Base-by-base conservation (phyloP, 73 alveolate species). In the Diophrys sp. region DNA sequence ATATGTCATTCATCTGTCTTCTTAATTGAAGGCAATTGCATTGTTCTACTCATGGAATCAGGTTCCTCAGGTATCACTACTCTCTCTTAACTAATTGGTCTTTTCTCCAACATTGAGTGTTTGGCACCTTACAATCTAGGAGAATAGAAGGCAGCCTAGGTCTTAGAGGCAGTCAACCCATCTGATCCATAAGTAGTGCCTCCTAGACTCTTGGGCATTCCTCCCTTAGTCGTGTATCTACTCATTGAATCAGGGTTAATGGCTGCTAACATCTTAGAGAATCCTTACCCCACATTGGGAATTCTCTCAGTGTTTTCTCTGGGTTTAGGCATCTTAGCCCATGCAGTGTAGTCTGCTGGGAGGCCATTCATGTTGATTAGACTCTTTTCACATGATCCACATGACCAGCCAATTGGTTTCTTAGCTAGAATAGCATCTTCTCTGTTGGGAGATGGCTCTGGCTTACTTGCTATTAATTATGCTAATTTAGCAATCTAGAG, bases 331-430 rank as follows among this genome's bases (percentile, higher is more conserved):
- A 90, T 70, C 87, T 86, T 93, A 78, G 78, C 79, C 98, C 98
- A 93, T 79, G 95, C 89, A 1, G 81, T 73, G 78, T 84, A 91
- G 54, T 90, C 90, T 77, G 91, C 75, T 73, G 73, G 81, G 67
- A 85, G 74, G 67, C 98, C 89, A 80, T 67, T 70, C 76, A 91
- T 78, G 74, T 87, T 78, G 71, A 69, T 80, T 1, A 92, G 67
- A 67, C 73, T 73, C 32, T 94, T 87, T 75, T 94, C 98, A 82
- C 98, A 94, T 30, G 98, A 94, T 1, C 96, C 98, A 73, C 98
- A 94, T 78, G 96, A 84, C 86, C 86, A 94, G 23, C 98, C 98
- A 55, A 94, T 73, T 27, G 98, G 98, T 77, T 92, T 94, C 85
- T 91, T 94, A 0, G 96, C 93, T 67, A 94, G 83, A 90, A 94